Percentiles rank a stretch among this genome's conserved stretches.
Conservation (phyloP, 2,329 filamentous ascomycete genomes). For the Beauveria bassiana region DNA sequence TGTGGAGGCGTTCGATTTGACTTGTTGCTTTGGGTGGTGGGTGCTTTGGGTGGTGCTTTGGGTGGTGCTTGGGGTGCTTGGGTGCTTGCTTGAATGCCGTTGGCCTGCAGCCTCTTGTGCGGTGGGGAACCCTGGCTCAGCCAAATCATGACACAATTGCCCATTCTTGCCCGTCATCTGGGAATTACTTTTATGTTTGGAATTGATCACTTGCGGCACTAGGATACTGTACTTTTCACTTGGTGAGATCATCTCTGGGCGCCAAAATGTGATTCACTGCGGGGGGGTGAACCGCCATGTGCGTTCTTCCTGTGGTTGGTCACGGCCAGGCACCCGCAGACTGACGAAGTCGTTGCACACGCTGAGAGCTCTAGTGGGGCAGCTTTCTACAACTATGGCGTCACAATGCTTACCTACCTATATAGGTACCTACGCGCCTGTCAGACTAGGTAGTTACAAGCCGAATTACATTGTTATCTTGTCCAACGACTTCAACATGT, state of each 20-base stretch:
- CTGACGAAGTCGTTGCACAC: neutral
- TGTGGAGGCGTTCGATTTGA: conserved; percentile 10
- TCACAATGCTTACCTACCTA: neutral
- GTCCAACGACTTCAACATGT: neutral
- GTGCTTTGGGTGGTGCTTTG: too few species aligned
- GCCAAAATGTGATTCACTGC: neutral
- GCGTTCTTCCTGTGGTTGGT: neutral
- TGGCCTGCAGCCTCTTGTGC: conserved; percentile 9
- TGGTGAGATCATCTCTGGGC: neutral
- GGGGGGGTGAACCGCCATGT: too few species aligned
- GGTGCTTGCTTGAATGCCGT: neutral
- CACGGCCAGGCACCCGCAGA: conserved; percentile 5
- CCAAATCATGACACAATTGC: too few species aligned
- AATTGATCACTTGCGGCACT: neutral
- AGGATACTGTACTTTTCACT: neutral
- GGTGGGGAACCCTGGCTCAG: neutral
- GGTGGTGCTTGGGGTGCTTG: too few species aligned
- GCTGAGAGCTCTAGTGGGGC: conserved; percentile 1
- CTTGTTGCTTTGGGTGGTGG: neutral
- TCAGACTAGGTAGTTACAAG: neutral
- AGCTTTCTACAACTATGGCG: neutral
- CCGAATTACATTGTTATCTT: neutral
- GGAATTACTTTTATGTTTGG: too few species aligned
- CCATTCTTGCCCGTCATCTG: too few species aligned
- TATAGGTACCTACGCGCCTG: neutral